Percentiles rank a stretch among this genome's conserved stretches.
Conservation (phyloP, 2,329 filamentous ascomycete genomes). For the Colletotrichum sp. region DNA sequence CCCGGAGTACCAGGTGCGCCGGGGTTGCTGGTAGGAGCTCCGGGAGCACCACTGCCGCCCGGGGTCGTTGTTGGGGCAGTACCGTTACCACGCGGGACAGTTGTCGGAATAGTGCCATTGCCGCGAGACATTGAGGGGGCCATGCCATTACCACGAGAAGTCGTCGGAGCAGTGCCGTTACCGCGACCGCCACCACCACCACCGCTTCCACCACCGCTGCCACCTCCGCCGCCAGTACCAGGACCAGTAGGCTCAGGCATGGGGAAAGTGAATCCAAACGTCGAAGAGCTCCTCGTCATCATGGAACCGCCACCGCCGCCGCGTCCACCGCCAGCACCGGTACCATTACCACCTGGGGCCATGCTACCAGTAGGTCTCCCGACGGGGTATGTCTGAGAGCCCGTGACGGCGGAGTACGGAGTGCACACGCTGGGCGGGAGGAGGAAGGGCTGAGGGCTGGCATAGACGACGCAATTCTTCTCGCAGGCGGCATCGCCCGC, state of each 20-base stretch:
- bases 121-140: neutral
- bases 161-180: neutral
- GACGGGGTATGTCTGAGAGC: neutral
- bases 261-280: neutral
- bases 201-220: neutral
- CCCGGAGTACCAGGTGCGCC: neutral
- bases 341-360: neutral
- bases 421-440: slow-evolving; percentile 40
- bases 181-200: neutral
- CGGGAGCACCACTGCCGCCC: neutral
- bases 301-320: neutral
- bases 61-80: neutral
- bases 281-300: neutral
- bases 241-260: neutral
- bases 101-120: neutral
- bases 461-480: slow-evolving; percentile 56
- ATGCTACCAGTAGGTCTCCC: neutral
- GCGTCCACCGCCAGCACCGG: neutral
- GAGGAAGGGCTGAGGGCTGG: slow-evolving; percentile 36
- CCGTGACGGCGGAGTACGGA: slow-evolving; percentile 26
- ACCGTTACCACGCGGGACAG: neutral
- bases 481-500: slow-evolving; percentile 52
- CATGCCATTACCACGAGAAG: neutral
- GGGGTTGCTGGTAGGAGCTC: neutral
- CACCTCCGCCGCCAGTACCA: neutral